phyloP scores from a whole-genome alignment of 2,329 filamentous ascomycete species.

The Colletotrichum tabaci region DNA sequence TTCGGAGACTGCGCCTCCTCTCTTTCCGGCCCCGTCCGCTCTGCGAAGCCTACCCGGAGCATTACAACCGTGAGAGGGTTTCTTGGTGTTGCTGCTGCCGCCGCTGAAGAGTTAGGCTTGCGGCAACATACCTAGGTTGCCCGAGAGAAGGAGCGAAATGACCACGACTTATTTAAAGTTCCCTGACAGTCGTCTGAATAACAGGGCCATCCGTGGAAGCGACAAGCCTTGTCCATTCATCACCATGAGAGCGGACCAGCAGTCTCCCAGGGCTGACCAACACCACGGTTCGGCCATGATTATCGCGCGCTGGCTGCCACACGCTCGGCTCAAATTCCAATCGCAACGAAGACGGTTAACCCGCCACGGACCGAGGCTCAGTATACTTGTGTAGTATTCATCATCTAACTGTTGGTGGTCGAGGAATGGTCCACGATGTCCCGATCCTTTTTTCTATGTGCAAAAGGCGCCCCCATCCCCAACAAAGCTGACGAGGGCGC shows the following conservation, averaged over 20 bases:
- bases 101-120: too few relatives aligned
- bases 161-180: not conserved
- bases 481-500: slow-evolving; percentile 1
- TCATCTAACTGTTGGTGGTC: slow-evolving; percentile 35
- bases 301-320: too few relatives aligned
- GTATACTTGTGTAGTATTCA: slow-evolving; percentile 38
- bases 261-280: not conserved
- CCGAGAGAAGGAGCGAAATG: slow-evolving; percentile 3
- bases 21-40: not conserved
- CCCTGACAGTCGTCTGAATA: not conserved
- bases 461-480: slow-evolving; percentile 14
- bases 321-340: not conserved
- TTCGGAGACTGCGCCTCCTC: not conserved
- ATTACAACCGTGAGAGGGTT: not conserved
- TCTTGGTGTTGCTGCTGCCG: not conserved
- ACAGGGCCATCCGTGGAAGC: not conserved
- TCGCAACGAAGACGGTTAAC: not conserved
- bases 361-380: not conserved
- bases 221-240: not conserved
- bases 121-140: not conserved
- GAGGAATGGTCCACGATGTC: slow-evolving; percentile 13
- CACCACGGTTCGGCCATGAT: not conserved
- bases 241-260: not conserved
- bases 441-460: slow-evolving; percentile 35
- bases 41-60: not conserved